Base-by-base conservation (phyloP, 129 eudicot genomes). In the Apium graveolens region DNA sequence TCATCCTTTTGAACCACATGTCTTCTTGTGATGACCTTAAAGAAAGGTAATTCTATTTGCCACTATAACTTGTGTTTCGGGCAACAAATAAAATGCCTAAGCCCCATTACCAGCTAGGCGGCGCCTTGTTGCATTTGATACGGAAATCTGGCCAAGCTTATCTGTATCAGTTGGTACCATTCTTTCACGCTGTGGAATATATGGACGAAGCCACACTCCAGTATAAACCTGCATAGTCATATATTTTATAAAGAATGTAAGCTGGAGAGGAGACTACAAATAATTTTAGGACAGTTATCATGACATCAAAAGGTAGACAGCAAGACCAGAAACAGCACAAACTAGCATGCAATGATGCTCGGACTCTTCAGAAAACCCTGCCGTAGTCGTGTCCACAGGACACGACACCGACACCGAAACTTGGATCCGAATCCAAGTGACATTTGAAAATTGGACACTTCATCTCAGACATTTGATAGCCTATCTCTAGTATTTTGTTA, bases 91-190 rank as follows among this genome's bases (percentile, higher is more conserved):
- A 9, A 10, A 60, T 26, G 46, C 48, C 80, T 87, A 90, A 29
- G 79, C 82, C 37, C 86, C 92, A n/a, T 92, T 83, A 44, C 98
- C 98, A 74, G 98, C 86, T 51, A 90, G 82, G 48, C 98, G 83
- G 65, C 98, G 80, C 84, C 88, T 91, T 76, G 97, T 95, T 38
- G 99, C 99, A 77, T 95, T 95, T 51, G 99, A 95, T 73, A 95
- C 88, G 0, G 97, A 87, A 43, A 95, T 86, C 86, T 95, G 90
- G 38, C 96, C 99, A 11, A 95, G 91, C 73, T 90, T 88, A 78
- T 95, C 96, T 14, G 81, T 83, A 9, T 79, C 91, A 10, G 38
- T 55, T 26, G 89, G 35, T 46, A 82, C 78, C 87, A 77, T 88
- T 11, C 99, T 85, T 43, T 90, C 99, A 81, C 85, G 82, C 24